Conservation (phyloP, 2,329 filamentous ascomycete species). For the Hortaea sp. region DNA sequence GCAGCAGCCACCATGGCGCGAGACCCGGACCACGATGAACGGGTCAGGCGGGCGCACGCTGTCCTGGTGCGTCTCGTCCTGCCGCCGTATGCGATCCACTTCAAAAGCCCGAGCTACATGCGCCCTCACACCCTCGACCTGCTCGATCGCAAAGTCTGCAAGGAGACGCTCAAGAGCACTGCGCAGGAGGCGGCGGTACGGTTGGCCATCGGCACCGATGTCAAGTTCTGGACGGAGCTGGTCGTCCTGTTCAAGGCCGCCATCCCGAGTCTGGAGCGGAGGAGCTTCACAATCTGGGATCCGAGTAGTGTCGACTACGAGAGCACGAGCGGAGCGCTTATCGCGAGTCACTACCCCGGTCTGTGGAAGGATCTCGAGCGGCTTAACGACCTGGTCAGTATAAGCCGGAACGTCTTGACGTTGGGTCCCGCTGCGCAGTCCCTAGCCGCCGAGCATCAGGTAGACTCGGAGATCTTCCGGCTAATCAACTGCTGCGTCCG, state of each 20-base stretch:
- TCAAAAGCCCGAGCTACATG: conserved; percentile 50
- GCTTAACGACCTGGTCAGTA: conserved; percentile 51
- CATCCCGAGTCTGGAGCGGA: conserved; percentile 50
- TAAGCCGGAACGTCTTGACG: conserved; percentile 52
- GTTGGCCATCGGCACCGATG: conserved; percentile 46
- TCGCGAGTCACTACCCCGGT: conserved; percentile 48
- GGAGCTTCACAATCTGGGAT: conserved; percentile 52
- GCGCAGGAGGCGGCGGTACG: conserved; percentile 43
- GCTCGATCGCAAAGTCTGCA: conserved; percentile 44
- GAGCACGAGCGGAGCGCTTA: conserved; percentile 49
- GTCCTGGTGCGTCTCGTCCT: conserved; percentile 37
- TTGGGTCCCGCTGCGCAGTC: conserved; percentile 53
- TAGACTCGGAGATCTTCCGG: conserved; percentile 52
- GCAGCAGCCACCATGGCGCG: background rate
- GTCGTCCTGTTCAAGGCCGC: conserved; percentile 48
- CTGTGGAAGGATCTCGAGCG: conserved; percentile 54
- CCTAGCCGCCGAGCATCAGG: conserved; percentile 48
- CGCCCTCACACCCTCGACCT: conserved; percentile 49
- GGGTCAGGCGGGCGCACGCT: conserved; percentile 25
- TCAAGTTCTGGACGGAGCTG: conserved; percentile 50
- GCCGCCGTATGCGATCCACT: conserved; percentile 46
- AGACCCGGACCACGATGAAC: background rate
- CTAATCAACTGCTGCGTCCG: conserved; percentile 55
- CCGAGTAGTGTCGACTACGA: conserved; percentile 47
- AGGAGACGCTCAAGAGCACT: conserved; percentile 50